Evolutionary conservation across 495 filamentous ascomycete genomes (phyloP).

Genomic region (Penicillium alfredii): DNA sequence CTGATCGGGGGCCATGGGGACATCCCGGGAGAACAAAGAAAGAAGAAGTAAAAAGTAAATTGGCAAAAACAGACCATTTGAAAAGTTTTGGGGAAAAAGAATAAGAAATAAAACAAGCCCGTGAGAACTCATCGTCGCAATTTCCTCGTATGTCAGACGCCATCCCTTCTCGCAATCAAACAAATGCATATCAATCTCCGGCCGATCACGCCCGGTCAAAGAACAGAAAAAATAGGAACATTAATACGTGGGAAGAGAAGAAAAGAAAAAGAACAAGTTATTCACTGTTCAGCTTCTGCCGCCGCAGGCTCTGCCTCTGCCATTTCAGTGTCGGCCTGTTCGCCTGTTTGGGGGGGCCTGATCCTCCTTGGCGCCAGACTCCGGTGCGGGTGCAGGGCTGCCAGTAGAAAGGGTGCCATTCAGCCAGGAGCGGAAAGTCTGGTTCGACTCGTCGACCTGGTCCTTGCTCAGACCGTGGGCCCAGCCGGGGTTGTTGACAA

Average conservation of each 20-base stretch:
- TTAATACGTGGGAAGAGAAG: no score
- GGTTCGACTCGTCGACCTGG: constrained; percentile 63
- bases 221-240: no score
- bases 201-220: no score
- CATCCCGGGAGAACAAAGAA: no score
- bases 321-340: constrained; percentile 35
- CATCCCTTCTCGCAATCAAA: not conserved
- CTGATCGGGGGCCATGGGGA: no score
- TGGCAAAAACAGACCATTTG: constrained; percentile 8
- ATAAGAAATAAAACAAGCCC: constrained; percentile 9
- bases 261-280: not conserved
- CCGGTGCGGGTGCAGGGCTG: constrained; percentile 9
- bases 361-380: constrained; percentile 11
- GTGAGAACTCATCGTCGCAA: constrained; percentile 17
- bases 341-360: constrained; percentile 3
- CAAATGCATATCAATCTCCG: not conserved
- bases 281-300: not conserved
- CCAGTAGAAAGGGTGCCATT: constrained; percentile 27
- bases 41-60: constrained; percentile 5
- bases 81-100: no score
- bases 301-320: constrained; percentile 1
- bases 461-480: constrained; percentile 66
- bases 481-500: constrained; percentile 70
- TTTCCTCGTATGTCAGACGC: constrained; percentile 13
- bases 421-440: constrained; percentile 49